Evolutionary conservation across 2,329 filamentous ascomycete species (phyloP), one percentile per base, ranked within the genome.

Genomic region (Graphiopsis chlorocephala): DNA sequence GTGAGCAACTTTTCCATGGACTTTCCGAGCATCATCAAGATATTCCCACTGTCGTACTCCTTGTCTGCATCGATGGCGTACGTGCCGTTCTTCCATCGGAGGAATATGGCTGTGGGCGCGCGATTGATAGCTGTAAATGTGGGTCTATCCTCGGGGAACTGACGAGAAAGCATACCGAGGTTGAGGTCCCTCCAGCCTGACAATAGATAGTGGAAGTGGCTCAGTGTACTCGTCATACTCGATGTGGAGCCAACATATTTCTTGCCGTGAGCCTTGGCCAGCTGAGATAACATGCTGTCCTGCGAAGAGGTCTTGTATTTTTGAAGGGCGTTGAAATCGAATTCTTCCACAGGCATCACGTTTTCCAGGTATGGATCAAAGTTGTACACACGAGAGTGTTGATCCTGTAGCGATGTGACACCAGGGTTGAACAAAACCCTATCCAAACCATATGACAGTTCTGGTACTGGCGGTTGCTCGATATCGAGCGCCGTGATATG

Each of bases 11-110:
- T 97, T 78, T 99, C 95, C 88, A 99, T 93, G 0, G 93, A 97
- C 74, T 96, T 95, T 15, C 95, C 95, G 17, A 99, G 85, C 83
- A 94, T 92, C 78, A 90, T 95, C 58, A 99, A 84, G 33, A 99
- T 86, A 69, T 92, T 98, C 33, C 91, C 90, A 8, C 81, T 85
- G 72, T 97, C 93, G 70, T 87, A 95, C 74, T 97, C 86, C 78
- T 98, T 99, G 78, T 99, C 95, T 0, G 93, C 92, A 75, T 99
- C 95, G 65, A 99, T 95, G 5, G 94, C 93, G 75, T 99, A 99
- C 0, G 88, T 85, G 1, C 93, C 94, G 73, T 97, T 86, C 69
- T 91, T 90, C 78, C 88, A 91, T 60, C 91, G 86, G 17, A 97
- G 80, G 72, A 97, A 97, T 52, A 93, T 88, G 12, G 93, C 91